Conservation (phyloP, 345 rosid species). For the Sonneratia alba region DNA sequence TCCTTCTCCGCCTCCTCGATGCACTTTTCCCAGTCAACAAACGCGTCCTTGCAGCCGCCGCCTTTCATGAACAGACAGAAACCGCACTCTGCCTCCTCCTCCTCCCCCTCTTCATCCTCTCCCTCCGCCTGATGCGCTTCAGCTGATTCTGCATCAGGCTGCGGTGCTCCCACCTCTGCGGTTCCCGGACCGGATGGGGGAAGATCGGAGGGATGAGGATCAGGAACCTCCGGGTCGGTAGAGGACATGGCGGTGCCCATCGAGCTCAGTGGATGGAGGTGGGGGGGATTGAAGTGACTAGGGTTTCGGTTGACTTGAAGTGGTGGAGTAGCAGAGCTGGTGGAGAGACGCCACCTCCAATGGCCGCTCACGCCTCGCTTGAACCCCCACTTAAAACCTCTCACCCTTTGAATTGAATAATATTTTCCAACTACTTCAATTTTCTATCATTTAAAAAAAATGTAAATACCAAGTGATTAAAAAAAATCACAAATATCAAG, state of each 20-base stretch:
- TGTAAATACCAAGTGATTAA: too few relatives aligned
- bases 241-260: slow-evolving; percentile 9
- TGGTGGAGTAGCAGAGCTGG: neutral
- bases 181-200: neutral
- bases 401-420: neutral
- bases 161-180: neutral
- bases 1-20: slow-evolving; percentile 57
- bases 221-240: neutral
- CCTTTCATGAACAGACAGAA: slow-evolving; percentile 66
- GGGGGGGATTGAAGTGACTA: neutral
- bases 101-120: slow-evolving; percentile 1
- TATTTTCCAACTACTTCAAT: neutral
- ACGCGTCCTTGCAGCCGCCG: slow-evolving; percentile 77
- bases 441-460: neutral
- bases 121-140: neutral
- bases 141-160: neutral
- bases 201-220: slow-evolving; percentile 1
- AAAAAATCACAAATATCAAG: too few relatives aligned
- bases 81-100: slow-evolving; percentile 6
- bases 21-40: slow-evolving; percentile 70
- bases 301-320: neutral
- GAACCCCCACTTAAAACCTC: slow-evolving; percentile 1
- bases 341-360: neutral
- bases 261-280: neutral
- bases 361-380: neutral